Percentiles rank a stretch among this genome's conserved stretches.
These are phyloP conservation scores for Perkinsela sp. DNA, from an alignment of 208 protist genomes.

Conservation along the genomic window DNA sequence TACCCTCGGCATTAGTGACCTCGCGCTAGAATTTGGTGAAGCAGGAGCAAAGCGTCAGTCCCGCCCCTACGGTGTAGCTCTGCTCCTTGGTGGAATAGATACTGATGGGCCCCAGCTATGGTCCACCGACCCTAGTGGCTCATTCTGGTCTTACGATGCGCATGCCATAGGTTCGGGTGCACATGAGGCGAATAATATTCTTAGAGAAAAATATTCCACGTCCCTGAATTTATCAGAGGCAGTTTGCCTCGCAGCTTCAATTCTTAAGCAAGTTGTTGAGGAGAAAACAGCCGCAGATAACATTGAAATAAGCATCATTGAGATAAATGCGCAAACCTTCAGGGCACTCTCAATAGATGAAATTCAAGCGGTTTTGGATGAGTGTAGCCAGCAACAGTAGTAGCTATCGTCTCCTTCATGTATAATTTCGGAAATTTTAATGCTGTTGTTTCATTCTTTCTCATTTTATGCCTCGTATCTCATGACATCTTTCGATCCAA, in stretches of 20 bases:
- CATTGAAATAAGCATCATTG: slow-evolving; percentile 77
- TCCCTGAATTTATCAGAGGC: slow-evolving; percentile 83
- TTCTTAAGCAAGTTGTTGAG: slow-evolving; percentile 97
- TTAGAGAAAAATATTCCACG: slow-evolving; percentile 88
- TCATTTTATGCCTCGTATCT: too few species aligned
- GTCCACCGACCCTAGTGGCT: slow-evolving; percentile 90
- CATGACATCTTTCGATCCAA: not conserved
- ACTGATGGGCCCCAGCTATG: slow-evolving; percentile 80
- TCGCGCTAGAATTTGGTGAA: slow-evolving; percentile 89
- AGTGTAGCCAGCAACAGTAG: too few species aligned
- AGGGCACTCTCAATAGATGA: slow-evolving; percentile 54
- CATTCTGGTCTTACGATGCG: slow-evolving; percentile 79
- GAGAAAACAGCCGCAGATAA: slow-evolving; percentile 86
- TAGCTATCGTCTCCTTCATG: too few species aligned
- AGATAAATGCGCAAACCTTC: slow-evolving; percentile 34
- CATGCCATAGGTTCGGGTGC: slow-evolving; percentile 92
- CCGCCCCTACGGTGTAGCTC: slow-evolving; percentile 89
- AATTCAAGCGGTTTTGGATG: slow-evolving; percentile 62
- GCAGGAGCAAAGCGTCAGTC: slow-evolving; percentile 66
- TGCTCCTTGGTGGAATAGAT: slow-evolving; percentile 92
- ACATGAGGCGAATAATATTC: slow-evolving; percentile 86
- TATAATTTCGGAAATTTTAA: too few species aligned
- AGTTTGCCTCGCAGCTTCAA: slow-evolving; percentile 74
- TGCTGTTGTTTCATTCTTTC: too few species aligned
- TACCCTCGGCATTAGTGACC: slow-evolving; percentile 86